Evolutionary conservation across 768 basidiomycete species (phyloP).

Genomic region (Kwoniella sp.): DNA sequence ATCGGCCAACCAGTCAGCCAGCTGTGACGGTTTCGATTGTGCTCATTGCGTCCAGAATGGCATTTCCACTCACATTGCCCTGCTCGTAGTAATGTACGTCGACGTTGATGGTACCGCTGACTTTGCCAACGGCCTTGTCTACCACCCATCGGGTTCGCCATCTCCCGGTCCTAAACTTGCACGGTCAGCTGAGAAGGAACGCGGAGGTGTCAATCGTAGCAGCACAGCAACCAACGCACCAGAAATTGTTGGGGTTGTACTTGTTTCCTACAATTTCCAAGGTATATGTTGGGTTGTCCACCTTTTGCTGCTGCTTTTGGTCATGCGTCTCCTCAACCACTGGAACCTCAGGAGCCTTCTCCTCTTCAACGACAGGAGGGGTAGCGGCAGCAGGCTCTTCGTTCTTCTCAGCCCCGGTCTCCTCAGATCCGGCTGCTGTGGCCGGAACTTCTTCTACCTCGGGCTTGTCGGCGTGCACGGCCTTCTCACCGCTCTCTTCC

Average conservation of each 20-base stretch:
- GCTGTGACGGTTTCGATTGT: neutral
- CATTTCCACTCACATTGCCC: slow-evolving; percentile 70
- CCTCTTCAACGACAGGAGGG: neutral
- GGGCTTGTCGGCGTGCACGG: slow-evolving; percentile 7
- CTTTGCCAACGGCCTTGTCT: slow-evolving; percentile 66
- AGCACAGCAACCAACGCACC: slow-evolving; percentile 61
- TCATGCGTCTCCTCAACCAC: slow-evolving; percentile 2
- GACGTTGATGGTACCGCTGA: slow-evolving; percentile 74
- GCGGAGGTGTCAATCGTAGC: neutral
- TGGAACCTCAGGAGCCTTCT: neutral
- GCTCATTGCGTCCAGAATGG: too few species aligned
- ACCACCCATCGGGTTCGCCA: slow-evolving; percentile 88
- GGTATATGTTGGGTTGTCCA: slow-evolving; percentile 55
- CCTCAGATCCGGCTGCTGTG: slow-evolving; percentile 5
- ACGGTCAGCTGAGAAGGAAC: neutral
- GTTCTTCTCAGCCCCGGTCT: neutral
- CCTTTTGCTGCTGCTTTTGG: slow-evolving; percentile 32
- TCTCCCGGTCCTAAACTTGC: slow-evolving; percentile 74
- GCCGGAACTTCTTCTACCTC: slow-evolving; percentile 7
- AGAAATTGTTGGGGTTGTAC: slow-evolving; percentile 90
- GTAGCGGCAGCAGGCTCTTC: slow-evolving; percentile 17
- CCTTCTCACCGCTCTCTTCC: slow-evolving; percentile 24
- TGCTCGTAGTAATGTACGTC: slow-evolving; percentile 98
- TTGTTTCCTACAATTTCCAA: slow-evolving; percentile 92
- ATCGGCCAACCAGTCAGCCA: neutral